Base-by-base conservation (phyloP, 441 rosid species). In the Manihot esculenta region DNA sequence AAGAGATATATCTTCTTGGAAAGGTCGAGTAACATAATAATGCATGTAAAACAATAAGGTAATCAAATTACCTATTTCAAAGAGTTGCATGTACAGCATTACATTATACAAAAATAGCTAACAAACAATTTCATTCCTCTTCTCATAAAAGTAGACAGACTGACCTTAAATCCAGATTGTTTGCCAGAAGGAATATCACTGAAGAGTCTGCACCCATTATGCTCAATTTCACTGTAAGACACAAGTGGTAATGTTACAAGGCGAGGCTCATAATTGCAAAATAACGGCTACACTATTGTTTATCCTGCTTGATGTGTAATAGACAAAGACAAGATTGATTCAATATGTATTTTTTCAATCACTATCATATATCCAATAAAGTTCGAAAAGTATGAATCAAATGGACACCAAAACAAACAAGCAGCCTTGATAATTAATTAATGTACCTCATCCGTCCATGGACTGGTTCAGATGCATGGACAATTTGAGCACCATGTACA, bases 391-490 rank as follows among this genome's bases (percentile, higher is more conserved):
- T 54, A 26, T 24, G 20, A 7, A 70, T 48, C 6, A 51, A 53
- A 7, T 33, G 48, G 47, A 50, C 24, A 41, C 1, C 11, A 63
- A 65, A 33, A 50, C 54, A 54, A 45, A 68, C 12, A 33, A 24
- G 67, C 33, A 70, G 33, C 59, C 30, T 18, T 33, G 57, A 60
- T 78, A 50, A 24, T 27, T 67, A 64, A 75, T 74, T 35, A 64
- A 66, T 69, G 66, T 86, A 95, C 99, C 99, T 95, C 82, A 91
- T 79, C 21, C 96, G 95, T 71, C 98, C 99, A 77, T 95, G 99
- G 72, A 95, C 89, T 62, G 99, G 98, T 78, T 93, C 95, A 27
- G 91, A 71, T 67, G 98, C 99, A 69, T 91, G 99, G 72, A 88
- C 86, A 74, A 95, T 82, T 75, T 74, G 83, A 78, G 97, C 99